Conservation (phyloP, 176 grass and related monocot species). For the Canna indica region DNA sequence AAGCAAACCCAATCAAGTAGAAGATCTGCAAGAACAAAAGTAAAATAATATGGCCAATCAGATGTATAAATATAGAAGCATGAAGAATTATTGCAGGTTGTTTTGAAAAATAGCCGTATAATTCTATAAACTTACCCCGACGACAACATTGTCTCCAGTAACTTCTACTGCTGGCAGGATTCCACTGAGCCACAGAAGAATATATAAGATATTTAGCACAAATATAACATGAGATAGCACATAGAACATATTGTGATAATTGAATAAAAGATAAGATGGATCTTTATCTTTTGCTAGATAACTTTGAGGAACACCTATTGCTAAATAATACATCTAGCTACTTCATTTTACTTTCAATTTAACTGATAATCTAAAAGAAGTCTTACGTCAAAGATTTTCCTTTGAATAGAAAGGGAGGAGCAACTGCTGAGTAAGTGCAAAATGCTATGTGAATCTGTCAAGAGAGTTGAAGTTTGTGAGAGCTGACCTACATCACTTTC, state of each 20-base stretch:
- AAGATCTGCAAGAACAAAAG: constrained; percentile 45
- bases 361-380: neutral
- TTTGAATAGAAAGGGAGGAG: constrained; percentile 17
- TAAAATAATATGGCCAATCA: neutral
- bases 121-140: neutral
- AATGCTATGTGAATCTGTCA: constrained; percentile 4
- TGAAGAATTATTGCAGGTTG: neutral
- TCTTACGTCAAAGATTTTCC: constrained; percentile 19
- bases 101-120: neutral
- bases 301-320: no score
- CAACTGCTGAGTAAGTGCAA: constrained; percentile 1
- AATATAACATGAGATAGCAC: neutral
- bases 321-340: no score
- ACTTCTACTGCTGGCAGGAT: constrained; percentile 7
- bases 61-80: neutral
- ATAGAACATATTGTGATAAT: neutral
- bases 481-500: neutral
- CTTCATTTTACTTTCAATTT: neutral
- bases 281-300: no score
- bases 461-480: neutral
- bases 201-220: neutral
- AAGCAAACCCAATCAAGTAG: constrained; percentile 87
- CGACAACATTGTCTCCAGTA: constrained; percentile 1
- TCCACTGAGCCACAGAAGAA: neutral
- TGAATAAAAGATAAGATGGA: neutral